Evolutionary conservation across 2,329 filamentous ascomycete genomes (phyloP).

Genomic region (Clonostachys solani): DNA sequence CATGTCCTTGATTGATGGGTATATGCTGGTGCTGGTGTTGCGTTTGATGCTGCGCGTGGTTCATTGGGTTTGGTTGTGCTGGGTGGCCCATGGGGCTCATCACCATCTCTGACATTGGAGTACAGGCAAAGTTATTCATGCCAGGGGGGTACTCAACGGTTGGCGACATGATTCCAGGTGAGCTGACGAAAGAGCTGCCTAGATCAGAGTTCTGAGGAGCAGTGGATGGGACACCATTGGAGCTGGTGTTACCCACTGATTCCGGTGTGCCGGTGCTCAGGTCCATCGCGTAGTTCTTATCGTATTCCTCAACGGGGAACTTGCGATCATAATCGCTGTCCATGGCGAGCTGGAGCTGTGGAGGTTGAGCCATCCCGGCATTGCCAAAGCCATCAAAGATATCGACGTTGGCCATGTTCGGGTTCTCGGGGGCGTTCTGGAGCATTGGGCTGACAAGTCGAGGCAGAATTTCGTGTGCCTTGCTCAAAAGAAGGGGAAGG

Average conservation of each 20-base stretch:
- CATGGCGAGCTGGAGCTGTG: slow-evolving; percentile 35
- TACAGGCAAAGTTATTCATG: slow-evolving; percentile 35
- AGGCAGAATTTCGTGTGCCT: slow-evolving; percentile 69
- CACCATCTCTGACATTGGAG: slow-evolving; percentile 47
- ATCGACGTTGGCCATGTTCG: slow-evolving; percentile 49
- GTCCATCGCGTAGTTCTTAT: slow-evolving; percentile 29
- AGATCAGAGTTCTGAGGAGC: slow-evolving; percentile 26
- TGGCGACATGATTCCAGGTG: slow-evolving; percentile 50
- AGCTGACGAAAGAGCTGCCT: slow-evolving; percentile 46
- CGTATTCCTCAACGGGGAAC: slow-evolving; percentile 35
- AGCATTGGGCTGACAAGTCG: slow-evolving; percentile 56
- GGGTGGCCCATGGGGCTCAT: slow-evolving; percentile 40
- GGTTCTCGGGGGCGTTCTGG: slow-evolving; percentile 51
- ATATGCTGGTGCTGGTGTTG: slow-evolving; percentile 12
- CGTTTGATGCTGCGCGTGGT: slow-evolving; percentile 11
- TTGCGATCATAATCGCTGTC: slow-evolving; percentile 44
- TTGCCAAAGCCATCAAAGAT: slow-evolving; percentile 65
- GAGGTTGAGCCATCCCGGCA: slow-evolving; percentile 53
- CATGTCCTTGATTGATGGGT: slow-evolving; percentile 22
- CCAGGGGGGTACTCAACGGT: slow-evolving; percentile 41
- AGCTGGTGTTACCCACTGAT: slow-evolving; percentile 17
- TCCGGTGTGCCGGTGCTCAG: slow-evolving; percentile 26
- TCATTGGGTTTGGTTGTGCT: slow-evolving; percentile 10
- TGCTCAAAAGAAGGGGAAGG: slow-evolving; percentile 70
- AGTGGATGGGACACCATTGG: slow-evolving; percentile 10